These are phyloP conservation scores for Blastocystis sp. DNA, from an alignment of 352 stramenopile genomes.

Conservation along the genomic window DNA sequence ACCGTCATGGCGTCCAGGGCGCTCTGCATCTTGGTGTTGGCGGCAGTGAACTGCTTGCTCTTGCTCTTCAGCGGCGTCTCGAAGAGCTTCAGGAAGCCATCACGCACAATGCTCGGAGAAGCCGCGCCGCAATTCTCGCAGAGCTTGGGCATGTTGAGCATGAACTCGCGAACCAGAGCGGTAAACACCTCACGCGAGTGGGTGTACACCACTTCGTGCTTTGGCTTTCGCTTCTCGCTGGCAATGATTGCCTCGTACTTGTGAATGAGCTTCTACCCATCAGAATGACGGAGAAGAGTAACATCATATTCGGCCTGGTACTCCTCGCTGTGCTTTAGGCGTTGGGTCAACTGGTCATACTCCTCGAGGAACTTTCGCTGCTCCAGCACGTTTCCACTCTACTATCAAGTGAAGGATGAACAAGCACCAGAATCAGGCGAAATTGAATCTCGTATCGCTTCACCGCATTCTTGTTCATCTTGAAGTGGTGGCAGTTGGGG, in stretches of 20 bases:
- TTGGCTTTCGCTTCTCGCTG: constrained; percentile 14
- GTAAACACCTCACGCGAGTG: constrained; percentile 58
- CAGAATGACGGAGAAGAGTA: constrained; percentile 65
- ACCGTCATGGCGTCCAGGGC: constrained; percentile 62
- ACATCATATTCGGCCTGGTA: constrained; percentile 69
- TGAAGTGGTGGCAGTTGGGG: constrained; percentile 92
- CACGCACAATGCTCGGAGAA: constrained; percentile 84
- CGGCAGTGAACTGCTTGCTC: constrained; percentile 52
- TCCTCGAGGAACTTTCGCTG: constrained; percentile 58
- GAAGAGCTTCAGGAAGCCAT: constrained; percentile 81
- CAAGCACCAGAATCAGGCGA: constrained; percentile 1
- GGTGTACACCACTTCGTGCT: constrained; percentile 59
- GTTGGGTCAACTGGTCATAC: constrained; percentile 71
- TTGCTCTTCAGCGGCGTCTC: constrained; percentile 25
- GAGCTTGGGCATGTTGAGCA: constrained; percentile 78
- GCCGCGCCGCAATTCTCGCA: constrained; percentile 92
- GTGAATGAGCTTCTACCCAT: constrained; percentile 72
- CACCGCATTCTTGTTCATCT: constrained; percentile 60
- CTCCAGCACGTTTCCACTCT: background rate
- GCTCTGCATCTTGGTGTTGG: constrained; percentile 66
- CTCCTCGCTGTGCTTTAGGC: constrained; percentile 68
- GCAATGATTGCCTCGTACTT: constrained; percentile 71
- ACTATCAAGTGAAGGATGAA: background rate
- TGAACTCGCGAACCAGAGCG: constrained; percentile 72
- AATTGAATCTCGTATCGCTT: constrained; percentile 43